Evolutionary conservation across 1,139 yeast genomes (phyloP).

Genomic region (Yamadazyma taylorii): DNA sequence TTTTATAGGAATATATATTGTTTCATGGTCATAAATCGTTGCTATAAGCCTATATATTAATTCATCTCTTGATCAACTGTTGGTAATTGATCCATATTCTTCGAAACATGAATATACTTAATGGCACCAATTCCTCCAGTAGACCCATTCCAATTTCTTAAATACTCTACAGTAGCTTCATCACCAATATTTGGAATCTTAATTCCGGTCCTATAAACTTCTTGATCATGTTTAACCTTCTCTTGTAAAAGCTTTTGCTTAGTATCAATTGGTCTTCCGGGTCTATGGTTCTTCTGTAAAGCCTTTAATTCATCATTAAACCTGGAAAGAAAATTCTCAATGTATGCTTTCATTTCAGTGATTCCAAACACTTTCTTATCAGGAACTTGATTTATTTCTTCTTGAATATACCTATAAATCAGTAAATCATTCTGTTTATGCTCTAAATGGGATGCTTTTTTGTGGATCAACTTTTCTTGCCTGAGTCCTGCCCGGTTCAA

Average conservation of each 20-base stretch:
- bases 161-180: slow-evolving; percentile 53
- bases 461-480: slow-evolving; percentile 64
- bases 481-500: slow-evolving; percentile 83
- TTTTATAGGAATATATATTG: not conserved
- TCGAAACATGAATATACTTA: slow-evolving; percentile 41
- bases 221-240: slow-evolving; percentile 57
- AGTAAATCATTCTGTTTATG: slow-evolving; percentile 59
- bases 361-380: slow-evolving; percentile 44
- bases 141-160: slow-evolving; percentile 79
- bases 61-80: slow-evolving; percentile 21
- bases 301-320: slow-evolving; percentile 70
- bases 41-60: slow-evolving; percentile 4
- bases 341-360: slow-evolving; percentile 60
- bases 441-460: slow-evolving; percentile 55
- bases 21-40: not conserved
- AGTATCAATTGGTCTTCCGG: slow-evolving; percentile 81
- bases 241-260: slow-evolving; percentile 69
- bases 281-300: slow-evolving; percentile 62
- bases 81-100: slow-evolving; percentile 31
- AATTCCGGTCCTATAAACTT: slow-evolving; percentile 69
- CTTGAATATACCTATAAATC: slow-evolving; percentile 65
- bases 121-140: slow-evolving; percentile 74
- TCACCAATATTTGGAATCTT: slow-evolving; percentile 71
- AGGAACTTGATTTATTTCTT: slow-evolving; percentile 50
- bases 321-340: slow-evolving; percentile 64